Evolutionary conservation across 805 yeast species (phyloP).

Genomic region (Yueomyces sinensis): DNA sequence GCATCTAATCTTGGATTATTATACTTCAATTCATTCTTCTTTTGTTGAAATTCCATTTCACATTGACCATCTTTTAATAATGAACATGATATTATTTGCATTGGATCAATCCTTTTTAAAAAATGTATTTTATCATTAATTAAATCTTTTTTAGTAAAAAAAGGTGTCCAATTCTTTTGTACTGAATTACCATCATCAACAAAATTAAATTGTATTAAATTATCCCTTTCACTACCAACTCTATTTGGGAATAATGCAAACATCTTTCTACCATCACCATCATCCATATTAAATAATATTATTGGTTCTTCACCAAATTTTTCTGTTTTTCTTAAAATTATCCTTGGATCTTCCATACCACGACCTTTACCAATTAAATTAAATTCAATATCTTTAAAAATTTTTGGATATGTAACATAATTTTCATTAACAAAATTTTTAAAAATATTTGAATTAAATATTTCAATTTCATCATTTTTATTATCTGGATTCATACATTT

Average conservation of each 20-base stretch:
- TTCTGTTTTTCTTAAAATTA: slow-evolving; percentile 1
- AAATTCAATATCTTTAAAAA: slow-evolving; percentile 4
- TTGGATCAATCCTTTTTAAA: slow-evolving; percentile 2
- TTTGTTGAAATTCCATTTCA: slow-evolving; percentile 7
- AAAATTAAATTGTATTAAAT: neutral
- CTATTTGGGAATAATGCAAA: slow-evolving; percentile 4
- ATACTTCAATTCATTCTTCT: slow-evolving; percentile 3
- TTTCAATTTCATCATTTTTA: slow-evolving; percentile 3
- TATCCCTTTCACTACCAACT: neutral
- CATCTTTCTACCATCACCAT: slow-evolving; percentile 3
- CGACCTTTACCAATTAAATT: slow-evolving; percentile 4
- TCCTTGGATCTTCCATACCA: slow-evolving; percentile 9
- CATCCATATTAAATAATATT: slow-evolving; percentile 4
- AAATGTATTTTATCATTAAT: slow-evolving; percentile 1
- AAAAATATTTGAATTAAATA: slow-evolving; percentile 2
- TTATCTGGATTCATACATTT: neutral
- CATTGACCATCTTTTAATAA: slow-evolving; percentile 10
- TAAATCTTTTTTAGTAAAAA: slow-evolving; percentile 4
- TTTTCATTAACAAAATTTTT: slow-evolving; percentile 3
- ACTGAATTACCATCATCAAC: slow-evolving; percentile 1
- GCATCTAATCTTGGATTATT: slow-evolving; percentile 6
- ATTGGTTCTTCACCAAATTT: slow-evolving; percentile 3
- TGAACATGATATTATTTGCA: slow-evolving; percentile 11
- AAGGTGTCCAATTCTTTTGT: slow-evolving; percentile 11
- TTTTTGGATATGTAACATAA: slow-evolving; percentile 6